Conservation (phyloP, 1,284 basidiomycete genomes). For the Sphagnurus paluster region DNA sequence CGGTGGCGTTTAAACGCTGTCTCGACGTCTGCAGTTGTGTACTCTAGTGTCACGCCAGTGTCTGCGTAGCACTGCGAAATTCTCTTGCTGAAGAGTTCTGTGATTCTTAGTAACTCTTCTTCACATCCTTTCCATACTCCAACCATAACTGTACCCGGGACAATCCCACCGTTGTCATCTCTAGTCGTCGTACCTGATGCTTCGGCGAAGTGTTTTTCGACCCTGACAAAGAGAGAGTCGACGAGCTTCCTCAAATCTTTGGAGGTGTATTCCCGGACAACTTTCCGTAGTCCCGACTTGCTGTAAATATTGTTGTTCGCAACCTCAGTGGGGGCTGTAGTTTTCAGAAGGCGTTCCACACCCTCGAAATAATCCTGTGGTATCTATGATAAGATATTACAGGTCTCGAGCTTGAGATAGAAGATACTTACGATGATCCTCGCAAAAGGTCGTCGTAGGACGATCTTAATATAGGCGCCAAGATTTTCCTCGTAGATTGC, state of each 20-base stretch:
- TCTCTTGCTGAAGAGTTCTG: slow-evolving; percentile 64
- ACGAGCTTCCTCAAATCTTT: slow-evolving; percentile 90
- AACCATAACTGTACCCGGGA: slow-evolving; percentile 69
- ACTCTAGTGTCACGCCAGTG: slow-evolving; percentile 72
- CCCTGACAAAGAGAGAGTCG: slow-evolving; percentile 86
- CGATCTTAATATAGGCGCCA: slow-evolving; percentile 81
- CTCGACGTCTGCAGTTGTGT: slow-evolving; percentile 75
- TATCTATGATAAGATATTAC: slow-evolving; percentile 6
- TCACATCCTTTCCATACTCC: slow-evolving; percentile 90
- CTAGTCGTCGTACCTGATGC: slow-evolving; percentile 64
- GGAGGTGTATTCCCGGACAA: slow-evolving; percentile 81
- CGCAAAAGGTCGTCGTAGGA: slow-evolving; percentile 84
- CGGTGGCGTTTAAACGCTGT: slow-evolving; percentile 71
- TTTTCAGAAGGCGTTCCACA: slow-evolving; percentile 82
- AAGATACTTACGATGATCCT: slow-evolving; percentile 81
- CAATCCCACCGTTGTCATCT: slow-evolving; percentile 57
- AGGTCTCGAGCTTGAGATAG: too few species aligned
- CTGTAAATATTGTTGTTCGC: slow-evolving; percentile 77
- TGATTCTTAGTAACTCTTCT: slow-evolving; percentile 74
- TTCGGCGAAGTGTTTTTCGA: slow-evolving; percentile 95
- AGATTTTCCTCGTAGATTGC: slow-evolving; percentile 88
- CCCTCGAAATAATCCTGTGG: slow-evolving; percentile 92
- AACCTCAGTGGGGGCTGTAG: slow-evolving; percentile 81
- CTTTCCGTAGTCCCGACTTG: slow-evolving; percentile 78
- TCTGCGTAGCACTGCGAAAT: slow-evolving; percentile 80